Base-by-base conservation (phyloP, 2,329 filamentous ascomycete genomes). In the Myriosclerotinia curreyana region DNA sequence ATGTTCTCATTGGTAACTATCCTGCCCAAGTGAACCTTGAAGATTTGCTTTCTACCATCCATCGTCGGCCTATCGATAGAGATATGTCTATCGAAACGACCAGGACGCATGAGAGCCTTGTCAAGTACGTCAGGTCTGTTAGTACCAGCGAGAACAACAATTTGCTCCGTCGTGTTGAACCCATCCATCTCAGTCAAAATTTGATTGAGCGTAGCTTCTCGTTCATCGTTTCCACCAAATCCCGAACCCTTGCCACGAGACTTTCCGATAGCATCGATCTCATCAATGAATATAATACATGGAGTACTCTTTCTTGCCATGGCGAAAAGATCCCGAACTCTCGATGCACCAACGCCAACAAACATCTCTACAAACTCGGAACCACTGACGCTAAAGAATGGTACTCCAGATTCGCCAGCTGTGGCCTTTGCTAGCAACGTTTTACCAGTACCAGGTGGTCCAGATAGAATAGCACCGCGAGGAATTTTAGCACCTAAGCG, bases 311-410 rank as follows among this genome's bases (percentile, higher is more conserved):
- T 98, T 65, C 95, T 87, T 22, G 95, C 95, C 71, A 91, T 96
- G 64, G 92, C 88, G 74, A 99, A 99, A 60, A 99, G 80, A 77
- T 99, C 95, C 72, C 95, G 87, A 59, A 99, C 95, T 77, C 95
- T 86, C 38, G 94, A 98, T 25, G 95, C 91, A 77, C 95, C 95
- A 66, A 99, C 95, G 85, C 95, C 95, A 60, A 99, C 95, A 75
- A 99, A 99, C 94, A 99, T 99, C 79, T 99, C 95, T 40, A 99
- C 94, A 75, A 99, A 99, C 76, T 99, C 95, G 56, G 95, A 99
- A 75, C 95, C 95, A 76, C 92, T 97, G 72, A 99, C 95, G 73
- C 91, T 96, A 83, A 93, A 99, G 83, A 99, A 99, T 0, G 95
- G 95, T 40, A 99, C 95, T 51, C 90, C 89, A 34, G 95, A 97